Conservation (phyloP, 345 rosid genomes). For the Moringa oleifera region DNA sequence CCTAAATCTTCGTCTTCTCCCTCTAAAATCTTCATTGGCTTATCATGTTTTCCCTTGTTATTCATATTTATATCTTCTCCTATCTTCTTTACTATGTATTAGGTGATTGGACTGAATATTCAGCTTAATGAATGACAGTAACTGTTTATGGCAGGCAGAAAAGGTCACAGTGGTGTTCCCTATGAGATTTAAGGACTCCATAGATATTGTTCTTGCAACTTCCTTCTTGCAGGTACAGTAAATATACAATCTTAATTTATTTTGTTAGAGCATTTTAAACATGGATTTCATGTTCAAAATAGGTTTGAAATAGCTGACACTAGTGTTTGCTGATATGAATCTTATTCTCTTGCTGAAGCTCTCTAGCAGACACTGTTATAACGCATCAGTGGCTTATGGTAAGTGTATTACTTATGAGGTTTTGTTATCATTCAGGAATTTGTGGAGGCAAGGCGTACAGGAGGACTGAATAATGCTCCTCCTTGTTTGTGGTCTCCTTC, state of each 20-base stretch:
- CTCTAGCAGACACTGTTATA: not conserved
- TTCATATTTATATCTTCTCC: not conserved
- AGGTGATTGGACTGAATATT: constrained; percentile 1
- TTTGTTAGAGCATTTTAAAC: not conserved
- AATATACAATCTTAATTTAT: constrained; percentile 12
- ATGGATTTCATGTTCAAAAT: not conserved
- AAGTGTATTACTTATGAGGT: not conserved
- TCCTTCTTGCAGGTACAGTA: constrained; percentile 79
- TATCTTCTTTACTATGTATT: not conserved
- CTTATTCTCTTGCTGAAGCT: not conserved
- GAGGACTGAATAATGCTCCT: constrained; percentile 84
- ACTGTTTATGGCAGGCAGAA: constrained; percentile 53
- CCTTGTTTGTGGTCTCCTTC: constrained; percentile 75
- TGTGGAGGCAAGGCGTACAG: constrained; percentile 79
- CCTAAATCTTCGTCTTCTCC: no score
- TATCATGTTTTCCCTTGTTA: no score
- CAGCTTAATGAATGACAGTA: constrained; percentile 8
- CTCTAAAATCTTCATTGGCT: no score
- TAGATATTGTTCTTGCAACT: constrained; percentile 77
- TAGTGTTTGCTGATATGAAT: not conserved
- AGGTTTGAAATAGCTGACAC: not conserved
- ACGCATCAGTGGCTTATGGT: no score
- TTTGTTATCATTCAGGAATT: constrained; percentile 53
- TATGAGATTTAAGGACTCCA: constrained; percentile 86
- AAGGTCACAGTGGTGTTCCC: constrained; percentile 86